Conservation (phyloP, 1,139 yeast species). For the Diutina rugosa region DNA sequence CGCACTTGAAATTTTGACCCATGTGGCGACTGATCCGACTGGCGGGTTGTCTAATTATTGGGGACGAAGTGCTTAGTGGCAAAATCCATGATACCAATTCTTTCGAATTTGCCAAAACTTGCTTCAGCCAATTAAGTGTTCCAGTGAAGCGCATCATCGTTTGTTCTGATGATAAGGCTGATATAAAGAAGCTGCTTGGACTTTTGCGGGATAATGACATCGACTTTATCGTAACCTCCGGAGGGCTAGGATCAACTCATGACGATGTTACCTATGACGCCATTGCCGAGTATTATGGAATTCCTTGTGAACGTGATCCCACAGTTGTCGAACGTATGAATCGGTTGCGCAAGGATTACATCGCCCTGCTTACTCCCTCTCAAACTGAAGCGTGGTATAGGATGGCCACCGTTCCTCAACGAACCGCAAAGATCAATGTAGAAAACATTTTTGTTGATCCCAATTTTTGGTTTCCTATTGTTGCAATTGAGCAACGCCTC, state of each 20-base stretch:
- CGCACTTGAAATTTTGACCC: background rate
- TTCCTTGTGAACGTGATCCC: constrained; percentile 38
- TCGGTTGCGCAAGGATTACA: constrained; percentile 27
- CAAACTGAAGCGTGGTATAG: constrained; percentile 50
- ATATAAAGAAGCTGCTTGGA: constrained; percentile 42
- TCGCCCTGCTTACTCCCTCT: constrained; percentile 22
- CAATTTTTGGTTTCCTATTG: constrained; percentile 74
- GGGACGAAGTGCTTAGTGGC: constrained; percentile 84
- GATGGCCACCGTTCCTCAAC: constrained; percentile 68
- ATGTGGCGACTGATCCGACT: constrained; percentile 5
- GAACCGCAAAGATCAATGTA: constrained; percentile 21
- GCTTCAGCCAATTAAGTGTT: constrained; percentile 49
- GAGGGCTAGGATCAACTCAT: constrained; percentile 84
- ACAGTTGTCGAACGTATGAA: constrained; percentile 54
- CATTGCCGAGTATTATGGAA: constrained; percentile 46
- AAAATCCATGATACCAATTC: constrained; percentile 76
- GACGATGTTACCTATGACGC: constrained; percentile 78
- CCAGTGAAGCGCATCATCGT: constrained; percentile 55
- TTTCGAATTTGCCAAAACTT: constrained; percentile 51
- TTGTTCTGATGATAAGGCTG: constrained; percentile 64
- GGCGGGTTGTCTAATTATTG: constrained; percentile 51
- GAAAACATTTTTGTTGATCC: constrained; percentile 40
- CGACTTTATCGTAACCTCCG: constrained; percentile 67
- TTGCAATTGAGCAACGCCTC: constrained; percentile 46
- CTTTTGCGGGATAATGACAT: constrained; percentile 33